These are phyloP conservation scores for Acer negundo DNA, from an alignment of 345 rosid species.

Conservation along the genomic window DNA sequence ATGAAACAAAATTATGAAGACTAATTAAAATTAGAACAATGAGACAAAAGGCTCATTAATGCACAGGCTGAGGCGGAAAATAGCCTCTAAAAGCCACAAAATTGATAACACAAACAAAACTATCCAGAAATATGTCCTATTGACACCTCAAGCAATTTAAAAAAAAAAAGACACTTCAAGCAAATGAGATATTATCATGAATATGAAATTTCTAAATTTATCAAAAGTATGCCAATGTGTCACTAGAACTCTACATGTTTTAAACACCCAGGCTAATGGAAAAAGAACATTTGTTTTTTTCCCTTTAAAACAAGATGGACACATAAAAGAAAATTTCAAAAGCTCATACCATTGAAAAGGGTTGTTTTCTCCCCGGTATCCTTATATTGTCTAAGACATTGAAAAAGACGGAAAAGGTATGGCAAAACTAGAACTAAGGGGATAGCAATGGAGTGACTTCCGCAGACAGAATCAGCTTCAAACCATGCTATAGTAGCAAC, in stretches of 20 bases:
- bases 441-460: constrained; percentile 88
- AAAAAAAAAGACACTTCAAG: background rate
- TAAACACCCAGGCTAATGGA: background rate
- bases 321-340: background rate
- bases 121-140: background rate
- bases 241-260: background rate
- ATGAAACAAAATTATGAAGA: background rate
- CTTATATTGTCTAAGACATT: constrained; percentile 91
- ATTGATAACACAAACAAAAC: background rate
- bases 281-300: background rate
- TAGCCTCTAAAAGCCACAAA: background rate
- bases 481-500: constrained; percentile 99
- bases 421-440: constrained; percentile 97
- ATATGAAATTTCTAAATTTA: background rate
- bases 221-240: background rate
- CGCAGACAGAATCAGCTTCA: constrained; percentile 98
- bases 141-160: background rate
- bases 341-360: constrained; percentile 69
- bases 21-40: background rate
- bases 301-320: background rate
- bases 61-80: background rate
- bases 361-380: constrained; percentile 76
- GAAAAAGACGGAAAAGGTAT: constrained; percentile 82
- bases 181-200: background rate
- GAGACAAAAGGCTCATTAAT: background rate